A percentile compares a stretch with the other conserved stretches of the same genome.
phyloP scores from a whole-genome alignment of 1,284 basidiomycete species.

The Amylostereum areolatum region DNA sequence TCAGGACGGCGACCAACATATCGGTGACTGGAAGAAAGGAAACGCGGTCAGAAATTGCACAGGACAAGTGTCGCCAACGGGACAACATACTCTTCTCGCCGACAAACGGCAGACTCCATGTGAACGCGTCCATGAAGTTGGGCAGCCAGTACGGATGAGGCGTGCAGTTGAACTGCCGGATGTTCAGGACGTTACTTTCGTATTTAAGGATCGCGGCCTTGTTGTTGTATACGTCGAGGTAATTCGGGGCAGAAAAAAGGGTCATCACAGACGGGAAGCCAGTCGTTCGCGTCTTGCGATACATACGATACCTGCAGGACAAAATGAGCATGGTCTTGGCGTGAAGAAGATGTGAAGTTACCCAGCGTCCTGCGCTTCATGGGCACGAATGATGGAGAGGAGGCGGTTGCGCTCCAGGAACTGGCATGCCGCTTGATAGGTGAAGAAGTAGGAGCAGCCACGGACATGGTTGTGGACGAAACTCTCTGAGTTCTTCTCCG shows the following conservation, averaged over 20 bases:
- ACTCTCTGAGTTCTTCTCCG: conserved; percentile 80
- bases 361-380: conserved; percentile 95
- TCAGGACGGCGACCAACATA: conserved; percentile 93
- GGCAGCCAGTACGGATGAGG: conserved; percentile 95
- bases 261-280: conserved; percentile 95
- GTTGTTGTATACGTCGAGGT: conserved; percentile 95
- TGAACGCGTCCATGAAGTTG: conserved; percentile 94
- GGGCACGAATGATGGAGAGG: conserved; percentile 91
- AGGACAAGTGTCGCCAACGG: neutral
- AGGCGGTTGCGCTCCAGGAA: conserved; percentile 93
- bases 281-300: conserved; percentile 92
- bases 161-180: conserved; percentile 92
- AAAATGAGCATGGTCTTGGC: neutral
- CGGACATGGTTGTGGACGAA: conserved; percentile 93
- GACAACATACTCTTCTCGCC: conserved; percentile 85
- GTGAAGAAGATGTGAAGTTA: conserved; percentile 27
- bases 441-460: conserved; percentile 96
- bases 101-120: conserved; percentile 87
- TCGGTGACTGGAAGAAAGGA: conserved; percentile 65
- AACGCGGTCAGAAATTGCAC: neutral
- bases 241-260: conserved; percentile 94
- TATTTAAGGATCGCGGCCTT: conserved; percentile 96
- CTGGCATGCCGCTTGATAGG: conserved; percentile 90
- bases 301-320: conserved; percentile 81
- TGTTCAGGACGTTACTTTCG: conserved; percentile 96